A percentile compares a stretch with the other conserved stretches of the same genome.
phyloP scores from a whole-genome alignment of 2,329 filamentous ascomycete genomes.

The Fusarium virguliforme region DNA sequence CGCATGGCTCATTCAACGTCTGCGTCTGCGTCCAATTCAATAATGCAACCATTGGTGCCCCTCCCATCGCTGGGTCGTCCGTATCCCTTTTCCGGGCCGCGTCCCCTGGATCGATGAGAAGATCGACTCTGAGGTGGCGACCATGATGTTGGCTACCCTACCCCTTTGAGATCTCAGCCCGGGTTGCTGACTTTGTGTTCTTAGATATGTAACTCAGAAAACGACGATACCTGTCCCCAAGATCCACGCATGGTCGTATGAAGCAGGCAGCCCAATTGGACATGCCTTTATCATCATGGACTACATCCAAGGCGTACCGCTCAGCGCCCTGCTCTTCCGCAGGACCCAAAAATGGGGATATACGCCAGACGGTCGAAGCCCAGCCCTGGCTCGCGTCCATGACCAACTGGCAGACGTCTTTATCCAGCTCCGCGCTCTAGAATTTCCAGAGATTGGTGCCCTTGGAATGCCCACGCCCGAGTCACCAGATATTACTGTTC shows the following conservation, averaged over 20 bases:
- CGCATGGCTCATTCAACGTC: constrained; percentile 6
- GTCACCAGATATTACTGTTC: constrained; percentile 1
- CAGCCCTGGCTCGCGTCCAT: not conserved
- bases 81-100: constrained; percentile 2
- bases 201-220: constrained; percentile 1
- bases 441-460: constrained; percentile 5
- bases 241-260: constrained; percentile 10
- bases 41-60: not conserved
- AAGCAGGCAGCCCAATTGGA: not conserved
- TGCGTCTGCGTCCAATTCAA: constrained; percentile 7
- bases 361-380: not conserved
- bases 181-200: not conserved
- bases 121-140: constrained; percentile 7
- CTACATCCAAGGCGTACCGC: not conserved
- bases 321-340: not conserved
- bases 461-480: constrained; percentile 1
- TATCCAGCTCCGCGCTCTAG: constrained; percentile 3
- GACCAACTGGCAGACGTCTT: not conserved
- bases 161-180: no score
- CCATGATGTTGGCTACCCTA: not conserved
- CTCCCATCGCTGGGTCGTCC: constrained; percentile 1
- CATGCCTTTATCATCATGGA: constrained; percentile 14
- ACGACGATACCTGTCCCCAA: constrained; percentile 8
- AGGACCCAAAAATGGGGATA: not conserved
- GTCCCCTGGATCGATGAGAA: constrained; percentile 9